A percentile compares a stretch with the other conserved stretches of the same genome.
Conservation (phyloP, 441 rosid species). For the Raphanus hybrid region DNA sequence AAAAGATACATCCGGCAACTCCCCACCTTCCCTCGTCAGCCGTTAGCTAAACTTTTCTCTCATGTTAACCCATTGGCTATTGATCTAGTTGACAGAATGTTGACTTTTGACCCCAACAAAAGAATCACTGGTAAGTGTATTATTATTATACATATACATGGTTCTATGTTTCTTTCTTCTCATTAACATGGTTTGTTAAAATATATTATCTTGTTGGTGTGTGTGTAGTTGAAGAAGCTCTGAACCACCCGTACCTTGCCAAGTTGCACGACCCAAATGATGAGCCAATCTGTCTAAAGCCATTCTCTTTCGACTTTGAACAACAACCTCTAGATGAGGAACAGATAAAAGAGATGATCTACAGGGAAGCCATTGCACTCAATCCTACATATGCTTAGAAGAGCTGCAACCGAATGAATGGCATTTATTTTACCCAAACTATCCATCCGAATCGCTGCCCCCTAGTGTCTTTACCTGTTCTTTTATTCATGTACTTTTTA, state of each 20-base stretch:
- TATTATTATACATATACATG: neutral
- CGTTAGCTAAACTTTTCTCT: conserved; percentile 63
- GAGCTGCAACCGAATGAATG: conserved; percentile 14
- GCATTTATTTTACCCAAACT: conserved; percentile 23
- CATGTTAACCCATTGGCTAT: conserved; percentile 81
- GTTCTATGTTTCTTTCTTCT: conserved; percentile 5
- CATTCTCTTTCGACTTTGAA: conserved; percentile 91
- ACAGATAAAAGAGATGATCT: conserved; percentile 91
- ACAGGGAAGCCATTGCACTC: conserved; percentile 70
- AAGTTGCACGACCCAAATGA: conserved; percentile 83
- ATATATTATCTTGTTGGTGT: neutral
- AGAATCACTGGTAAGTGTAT: conserved; percentile 83
- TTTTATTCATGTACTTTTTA: conserved; percentile 37
- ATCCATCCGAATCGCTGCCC: conserved; percentile 29
- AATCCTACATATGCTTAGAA: conserved; percentile 72
- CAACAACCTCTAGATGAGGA: conserved; percentile 78
- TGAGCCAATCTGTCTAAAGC: conserved; percentile 78
- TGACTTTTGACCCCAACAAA: conserved; percentile 87
- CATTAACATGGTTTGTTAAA: neutral
- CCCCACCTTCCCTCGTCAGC: conserved; percentile 70
- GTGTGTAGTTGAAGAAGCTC: conserved; percentile 86
- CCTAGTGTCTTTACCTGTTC: conserved; percentile 23
- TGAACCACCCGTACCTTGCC: conserved; percentile 83
- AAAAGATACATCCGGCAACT: conserved; percentile 84
- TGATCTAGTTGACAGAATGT: conserved; percentile 86